A percentile compares a stretch with the other conserved stretches of the same genome.
Conservation (phyloP, 176 grass and related monocot species). For the Poa annua region DNA sequence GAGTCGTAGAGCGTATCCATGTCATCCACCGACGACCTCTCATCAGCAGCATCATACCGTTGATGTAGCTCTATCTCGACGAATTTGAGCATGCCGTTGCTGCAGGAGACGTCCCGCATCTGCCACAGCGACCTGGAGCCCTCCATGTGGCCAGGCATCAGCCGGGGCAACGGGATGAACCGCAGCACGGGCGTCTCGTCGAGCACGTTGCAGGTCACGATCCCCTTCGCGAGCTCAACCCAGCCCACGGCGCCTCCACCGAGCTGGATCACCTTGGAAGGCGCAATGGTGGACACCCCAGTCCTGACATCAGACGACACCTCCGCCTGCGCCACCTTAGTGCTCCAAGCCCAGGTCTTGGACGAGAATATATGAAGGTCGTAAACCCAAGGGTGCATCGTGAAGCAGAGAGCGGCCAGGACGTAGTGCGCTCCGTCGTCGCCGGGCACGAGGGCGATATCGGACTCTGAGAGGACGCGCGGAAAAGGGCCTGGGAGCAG, state of each 20-base stretch:
- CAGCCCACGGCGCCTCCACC: slow-evolving; percentile 15
- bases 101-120: neutral
- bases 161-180: neutral
- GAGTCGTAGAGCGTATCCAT: neutral
- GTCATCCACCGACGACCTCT: no score
- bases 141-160: neutral
- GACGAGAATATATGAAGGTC: slow-evolving; percentile 8
- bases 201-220: slow-evolving; percentile 10
- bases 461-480: no score
- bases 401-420: neutral
- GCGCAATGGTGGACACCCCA: neutral
- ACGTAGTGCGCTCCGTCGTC: slow-evolving; percentile 4
- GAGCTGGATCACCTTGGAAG: slow-evolving; percentile 15
- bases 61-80: neutral
- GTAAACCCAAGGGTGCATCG: neutral
- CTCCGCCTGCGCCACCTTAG: neutral
- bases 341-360: neutral
- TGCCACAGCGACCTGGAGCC: no score
- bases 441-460: slow-evolving; percentile 12
- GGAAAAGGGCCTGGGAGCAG: neutral
- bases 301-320: neutral
- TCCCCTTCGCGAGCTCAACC: neutral
- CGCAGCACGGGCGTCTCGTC: neutral
- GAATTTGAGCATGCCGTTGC: neutral
- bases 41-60: neutral